phyloP scores from a whole-genome alignment of 208 protist genomes.

The Tritrichomonas musculus region DNA sequence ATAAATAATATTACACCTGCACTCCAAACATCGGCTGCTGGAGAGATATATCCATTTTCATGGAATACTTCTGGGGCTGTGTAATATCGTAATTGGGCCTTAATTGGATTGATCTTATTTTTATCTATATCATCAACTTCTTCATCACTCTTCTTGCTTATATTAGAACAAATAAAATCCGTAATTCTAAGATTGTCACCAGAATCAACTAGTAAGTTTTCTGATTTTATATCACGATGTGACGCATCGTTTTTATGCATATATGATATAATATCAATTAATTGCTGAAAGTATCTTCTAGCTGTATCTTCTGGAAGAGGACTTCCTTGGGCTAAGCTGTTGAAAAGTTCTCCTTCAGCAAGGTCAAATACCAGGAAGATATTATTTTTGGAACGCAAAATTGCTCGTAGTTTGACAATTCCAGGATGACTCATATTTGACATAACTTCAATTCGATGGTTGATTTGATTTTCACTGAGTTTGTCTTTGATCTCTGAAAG shows the following conservation, averaged over 20 bases:
- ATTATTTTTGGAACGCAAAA: background rate
- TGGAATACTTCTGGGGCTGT: constrained; percentile 27
- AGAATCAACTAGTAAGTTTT: constrained; percentile 63
- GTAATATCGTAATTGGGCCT: no score
- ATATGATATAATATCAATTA: background rate
- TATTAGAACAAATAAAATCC: constrained; percentile 84
- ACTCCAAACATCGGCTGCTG: background rate
- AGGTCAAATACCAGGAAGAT: background rate
- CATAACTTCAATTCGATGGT: background rate
- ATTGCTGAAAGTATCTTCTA: background rate
- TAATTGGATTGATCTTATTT: no score
- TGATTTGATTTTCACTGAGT: background rate
- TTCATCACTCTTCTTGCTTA: background rate
- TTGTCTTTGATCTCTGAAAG: background rate
- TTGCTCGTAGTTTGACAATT: background rate
- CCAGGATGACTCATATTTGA: background rate
- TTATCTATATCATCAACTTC: background rate
- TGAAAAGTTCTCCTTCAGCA: background rate
- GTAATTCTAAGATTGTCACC: constrained; percentile 87
- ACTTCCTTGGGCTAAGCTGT: background rate
- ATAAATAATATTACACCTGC: background rate
- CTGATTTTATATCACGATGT: constrained; percentile 46
- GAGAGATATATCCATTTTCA: background rate
- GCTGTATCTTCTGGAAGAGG: background rate
- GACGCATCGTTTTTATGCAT: background rate